Conservation (phyloP, 2,329 filamentous ascomycete species). For the Aspergillus pseudoviridinutans region DNA sequence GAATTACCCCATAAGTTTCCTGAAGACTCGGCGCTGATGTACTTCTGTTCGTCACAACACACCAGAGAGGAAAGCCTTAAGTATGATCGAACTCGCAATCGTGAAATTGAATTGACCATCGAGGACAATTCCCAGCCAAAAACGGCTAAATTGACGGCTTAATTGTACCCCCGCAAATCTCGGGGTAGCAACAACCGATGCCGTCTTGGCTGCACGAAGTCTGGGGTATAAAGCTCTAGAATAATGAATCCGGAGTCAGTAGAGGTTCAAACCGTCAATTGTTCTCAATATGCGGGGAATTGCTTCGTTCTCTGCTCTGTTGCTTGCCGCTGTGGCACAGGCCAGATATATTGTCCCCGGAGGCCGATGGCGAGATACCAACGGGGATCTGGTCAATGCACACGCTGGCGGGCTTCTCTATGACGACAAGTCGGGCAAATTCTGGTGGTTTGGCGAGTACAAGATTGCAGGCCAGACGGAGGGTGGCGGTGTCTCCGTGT, state of each 20-base stretch:
- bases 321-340: slow-evolving; percentile 6
- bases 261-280: neutral
- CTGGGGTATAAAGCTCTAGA: neutral
- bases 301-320: neutral
- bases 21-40: neutral
- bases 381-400: slow-evolving; percentile 58
- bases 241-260: neutral
- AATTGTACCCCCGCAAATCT: slow-evolving; percentile 12
- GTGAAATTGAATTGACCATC: too few relatives aligned
- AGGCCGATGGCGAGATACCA: slow-evolving; percentile 57
- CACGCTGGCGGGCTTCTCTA: slow-evolving; percentile 57
- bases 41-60: neutral
- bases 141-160: slow-evolving; percentile 11
- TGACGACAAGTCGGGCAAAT: slow-evolving; percentile 51
- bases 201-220: slow-evolving; percentile 1
- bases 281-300: slow-evolving; percentile 3
- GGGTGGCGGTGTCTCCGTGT: slow-evolving; percentile 58
- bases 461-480: slow-evolving; percentile 57
- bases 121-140: neutral
- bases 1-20: too few relatives aligned
- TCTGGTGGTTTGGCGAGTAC: slow-evolving; percentile 61
- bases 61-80: neutral
- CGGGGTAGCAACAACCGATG: slow-evolving; percentile 13
- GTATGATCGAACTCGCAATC: neutral
- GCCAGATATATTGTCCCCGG: slow-evolving; percentile 60